Evolutionary conservation across 345 rosid species (phyloP).

Genomic region (Citrus maxima): DNA sequence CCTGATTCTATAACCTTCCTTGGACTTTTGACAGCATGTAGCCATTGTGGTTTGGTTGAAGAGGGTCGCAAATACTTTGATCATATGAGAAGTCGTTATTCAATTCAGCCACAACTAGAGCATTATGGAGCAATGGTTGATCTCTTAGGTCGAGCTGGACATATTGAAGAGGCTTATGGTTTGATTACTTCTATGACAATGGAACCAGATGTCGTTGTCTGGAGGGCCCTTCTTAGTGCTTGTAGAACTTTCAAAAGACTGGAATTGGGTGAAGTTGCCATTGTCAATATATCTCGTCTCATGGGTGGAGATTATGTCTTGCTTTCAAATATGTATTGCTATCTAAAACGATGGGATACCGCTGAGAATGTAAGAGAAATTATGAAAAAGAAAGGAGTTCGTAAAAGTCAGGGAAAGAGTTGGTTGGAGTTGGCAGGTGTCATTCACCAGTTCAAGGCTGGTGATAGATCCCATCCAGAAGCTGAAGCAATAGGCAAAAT

Average conservation of each 20-base stretch:
- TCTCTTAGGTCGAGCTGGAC: constrained; percentile 69
- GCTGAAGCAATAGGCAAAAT: constrained; percentile 47
- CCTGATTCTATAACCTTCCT: constrained; percentile 71
- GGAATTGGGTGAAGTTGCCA: constrained; percentile 58
- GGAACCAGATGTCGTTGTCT: constrained; percentile 71
- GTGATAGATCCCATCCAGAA: constrained; percentile 74
- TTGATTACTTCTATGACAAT: constrained; percentile 58
- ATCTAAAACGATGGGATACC: constrained; percentile 60
- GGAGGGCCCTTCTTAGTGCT: constrained; percentile 89
- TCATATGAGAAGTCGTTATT: constrained; percentile 41
- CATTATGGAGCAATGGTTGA: constrained; percentile 85
- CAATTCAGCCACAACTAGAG: constrained; percentile 57
- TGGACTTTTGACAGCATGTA: constrained; percentile 64
- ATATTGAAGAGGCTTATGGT: constrained; percentile 61
- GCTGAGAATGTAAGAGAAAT: constrained; percentile 57
- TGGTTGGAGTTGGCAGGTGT: constrained; percentile 70
- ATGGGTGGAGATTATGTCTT: constrained; percentile 73
- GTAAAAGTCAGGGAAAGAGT: constrained; percentile 69
- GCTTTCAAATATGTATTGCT: constrained; percentile 74
- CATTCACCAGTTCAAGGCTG: constrained; percentile 65
- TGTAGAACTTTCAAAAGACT: constrained; percentile 49
- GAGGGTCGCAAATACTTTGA: constrained; percentile 59
- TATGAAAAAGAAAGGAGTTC: constrained; percentile 60
- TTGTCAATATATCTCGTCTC: constrained; percentile 48
- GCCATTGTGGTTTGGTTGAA: constrained; percentile 66